These are phyloP conservation scores for Epichloe uncinata DNA, from an alignment of 2,329 filamentous ascomycete genomes.

Conservation along the genomic window DNA sequence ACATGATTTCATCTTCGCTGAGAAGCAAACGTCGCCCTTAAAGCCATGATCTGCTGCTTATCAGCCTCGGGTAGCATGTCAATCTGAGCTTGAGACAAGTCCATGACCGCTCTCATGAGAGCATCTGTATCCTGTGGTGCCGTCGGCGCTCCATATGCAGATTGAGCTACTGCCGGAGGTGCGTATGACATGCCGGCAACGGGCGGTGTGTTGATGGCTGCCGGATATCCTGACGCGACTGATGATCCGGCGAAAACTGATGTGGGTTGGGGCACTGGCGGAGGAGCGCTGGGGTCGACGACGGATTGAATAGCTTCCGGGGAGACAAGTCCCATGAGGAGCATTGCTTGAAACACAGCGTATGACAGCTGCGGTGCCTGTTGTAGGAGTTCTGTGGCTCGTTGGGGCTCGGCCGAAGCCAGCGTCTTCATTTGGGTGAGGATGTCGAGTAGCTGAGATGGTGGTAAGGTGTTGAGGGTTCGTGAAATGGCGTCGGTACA, in stretches of 20 bases:
- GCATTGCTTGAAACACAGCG: slow-evolving; percentile 85
- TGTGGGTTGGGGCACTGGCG: slow-evolving; percentile 17
- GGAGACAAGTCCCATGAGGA: slow-evolving; percentile 90
- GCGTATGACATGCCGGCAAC: slow-evolving; percentile 32
- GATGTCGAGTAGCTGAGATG: slow-evolving; percentile 83
- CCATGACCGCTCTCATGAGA: slow-evolving; percentile 69
- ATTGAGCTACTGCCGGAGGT: slow-evolving; percentile 24
- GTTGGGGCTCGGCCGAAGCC: slow-evolving; percentile 65
- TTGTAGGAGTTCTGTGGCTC: slow-evolving; percentile 73
- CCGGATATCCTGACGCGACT: slow-evolving; percentile 23
- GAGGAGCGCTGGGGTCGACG: slow-evolving; percentile 46
- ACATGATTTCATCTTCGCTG: slow-evolving; percentile 19
- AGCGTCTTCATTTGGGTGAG: slow-evolving; percentile 89
- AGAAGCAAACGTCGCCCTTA: slow-evolving; percentile 50
- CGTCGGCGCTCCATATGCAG: slow-evolving; percentile 22
- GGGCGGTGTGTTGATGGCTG: slow-evolving; percentile 34
- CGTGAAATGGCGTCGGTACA: slow-evolving; percentile 86
- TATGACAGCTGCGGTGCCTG: slow-evolving; percentile 89
- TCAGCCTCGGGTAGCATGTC: slow-evolving; percentile 64
- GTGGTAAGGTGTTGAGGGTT: slow-evolving; percentile 74
- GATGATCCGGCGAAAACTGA: slow-evolving; percentile 21
- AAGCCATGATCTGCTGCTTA: slow-evolving; percentile 63
- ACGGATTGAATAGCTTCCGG: slow-evolving; percentile 71
- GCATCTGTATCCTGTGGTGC: slow-evolving; percentile 48
- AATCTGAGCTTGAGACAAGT: slow-evolving; percentile 67